phyloP scores from a whole-genome alignment of 495 filamentous ascomycete species.

The Diplogelasinospora grovesii region DNA sequence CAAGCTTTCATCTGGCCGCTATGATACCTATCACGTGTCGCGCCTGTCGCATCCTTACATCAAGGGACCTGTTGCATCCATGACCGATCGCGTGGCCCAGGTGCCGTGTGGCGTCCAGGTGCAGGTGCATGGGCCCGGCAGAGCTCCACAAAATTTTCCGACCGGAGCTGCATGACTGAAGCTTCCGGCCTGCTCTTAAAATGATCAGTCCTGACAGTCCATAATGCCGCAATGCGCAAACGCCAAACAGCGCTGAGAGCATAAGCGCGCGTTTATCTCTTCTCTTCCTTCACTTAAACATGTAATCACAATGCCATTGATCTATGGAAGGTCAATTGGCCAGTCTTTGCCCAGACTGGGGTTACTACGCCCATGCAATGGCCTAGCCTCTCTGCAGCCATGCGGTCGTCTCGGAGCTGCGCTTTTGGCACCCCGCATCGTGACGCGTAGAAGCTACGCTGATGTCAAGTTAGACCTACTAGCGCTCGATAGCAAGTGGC shows the following conservation, averaged over 20 bases:
- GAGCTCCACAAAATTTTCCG: too few relatives aligned
- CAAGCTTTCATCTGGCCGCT: too few relatives aligned
- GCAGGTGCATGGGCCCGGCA: too few relatives aligned
- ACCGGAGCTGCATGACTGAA: too few relatives aligned
- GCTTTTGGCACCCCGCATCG: constrained; percentile 7
- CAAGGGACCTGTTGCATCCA: too few relatives aligned
- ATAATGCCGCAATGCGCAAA: too few relatives aligned
- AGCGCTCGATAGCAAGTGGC: constrained; percentile 72
- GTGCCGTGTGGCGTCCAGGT: too few relatives aligned
- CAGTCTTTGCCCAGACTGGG: constrained; percentile 18
- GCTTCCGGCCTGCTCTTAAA: too few relatives aligned
- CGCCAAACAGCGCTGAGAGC: background rate
- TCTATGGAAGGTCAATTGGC: constrained; percentile 24
- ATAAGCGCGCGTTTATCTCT: background rate
- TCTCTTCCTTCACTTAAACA: constrained; percentile 1
- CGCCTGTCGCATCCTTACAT: too few relatives aligned
- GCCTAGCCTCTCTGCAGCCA: background rate
- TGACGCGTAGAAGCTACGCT: constrained; percentile 23
- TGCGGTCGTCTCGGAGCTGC: constrained; percentile 1
- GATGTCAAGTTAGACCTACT: constrained; percentile 51
- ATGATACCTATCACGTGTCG: too few relatives aligned
- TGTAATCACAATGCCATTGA: constrained; percentile 26
- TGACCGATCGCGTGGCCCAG: too few relatives aligned
- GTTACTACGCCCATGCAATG: background rate
- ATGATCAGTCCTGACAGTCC: too few relatives aligned